Evolutionary conservation across 441 rosid genomes (phyloP).

Genomic region (Breynia disticha): DNA sequence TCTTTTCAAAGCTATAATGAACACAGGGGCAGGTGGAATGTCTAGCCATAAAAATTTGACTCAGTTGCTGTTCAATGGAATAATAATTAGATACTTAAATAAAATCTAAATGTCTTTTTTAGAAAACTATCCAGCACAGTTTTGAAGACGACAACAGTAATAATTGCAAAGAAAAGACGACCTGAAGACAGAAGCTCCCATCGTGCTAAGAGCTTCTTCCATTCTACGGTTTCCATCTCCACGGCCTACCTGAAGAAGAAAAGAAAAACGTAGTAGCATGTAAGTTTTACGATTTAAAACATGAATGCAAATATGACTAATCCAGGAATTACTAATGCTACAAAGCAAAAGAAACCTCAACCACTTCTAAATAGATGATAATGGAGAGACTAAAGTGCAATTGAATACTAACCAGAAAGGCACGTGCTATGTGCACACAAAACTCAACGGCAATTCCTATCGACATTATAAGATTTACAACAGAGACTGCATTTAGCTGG

Average conservation of each 20-base stretch:
- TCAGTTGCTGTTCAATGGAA: too few relatives aligned
- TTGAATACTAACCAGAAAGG: constrained; percentile 61
- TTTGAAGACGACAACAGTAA: neutral
- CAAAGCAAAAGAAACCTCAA: too few relatives aligned
- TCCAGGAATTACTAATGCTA: too few relatives aligned
- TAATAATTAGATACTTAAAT: too few relatives aligned
- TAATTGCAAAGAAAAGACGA: constrained; percentile 10
- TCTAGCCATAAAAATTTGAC: too few relatives aligned
- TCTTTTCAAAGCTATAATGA: too few relatives aligned
- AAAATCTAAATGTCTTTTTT: too few relatives aligned
- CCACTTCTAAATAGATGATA: neutral
- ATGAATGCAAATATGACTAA: constrained; percentile 4
- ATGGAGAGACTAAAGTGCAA: neutral
- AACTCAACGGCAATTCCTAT: constrained; percentile 97
- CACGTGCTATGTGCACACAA: constrained; percentile 92
- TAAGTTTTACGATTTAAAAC: neutral
- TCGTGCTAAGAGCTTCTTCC: constrained; percentile 73
- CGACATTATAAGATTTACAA: constrained; percentile 93
- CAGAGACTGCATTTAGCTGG: constrained; percentile 93
- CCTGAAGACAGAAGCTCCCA: constrained; percentile 99
- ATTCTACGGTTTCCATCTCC: constrained; percentile 74
- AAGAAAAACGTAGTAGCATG: neutral
- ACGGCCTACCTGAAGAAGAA: constrained; percentile 48
- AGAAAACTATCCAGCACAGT: too few relatives aligned
- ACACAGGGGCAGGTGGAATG: too few relatives aligned